These are phyloP conservation scores for Penicillium riverlandense DNA, from an alignment of 495 filamentous ascomycete genomes.

Conservation along the genomic window DNA sequence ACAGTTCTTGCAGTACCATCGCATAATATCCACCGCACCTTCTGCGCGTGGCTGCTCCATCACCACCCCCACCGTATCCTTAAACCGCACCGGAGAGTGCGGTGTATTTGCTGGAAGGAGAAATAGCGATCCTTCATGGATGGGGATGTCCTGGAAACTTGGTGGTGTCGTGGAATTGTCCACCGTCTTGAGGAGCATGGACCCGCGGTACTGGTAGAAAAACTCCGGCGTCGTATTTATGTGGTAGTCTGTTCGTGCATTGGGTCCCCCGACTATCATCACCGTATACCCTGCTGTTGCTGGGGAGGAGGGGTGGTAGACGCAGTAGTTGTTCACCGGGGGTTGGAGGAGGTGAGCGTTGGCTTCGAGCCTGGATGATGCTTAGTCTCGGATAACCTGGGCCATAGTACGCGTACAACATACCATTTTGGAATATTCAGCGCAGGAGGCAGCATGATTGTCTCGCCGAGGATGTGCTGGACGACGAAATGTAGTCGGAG, in stretches of 20 bases:
- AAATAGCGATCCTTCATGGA: conserved; percentile 92
- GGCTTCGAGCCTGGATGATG: conserved; percentile 66
- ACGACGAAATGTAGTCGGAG: background rate
- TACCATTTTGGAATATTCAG: conserved; percentile 87
- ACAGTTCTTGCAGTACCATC: conserved; percentile 75
- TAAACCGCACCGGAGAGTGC: conserved; percentile 69
- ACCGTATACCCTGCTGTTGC: conserved; percentile 40
- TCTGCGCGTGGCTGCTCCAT: conserved; percentile 78
- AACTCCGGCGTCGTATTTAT: conserved; percentile 95
- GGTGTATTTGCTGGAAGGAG: conserved; percentile 86
- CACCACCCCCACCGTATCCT: conserved; percentile 72
- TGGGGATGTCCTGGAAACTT: conserved; percentile 73
- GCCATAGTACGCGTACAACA: background rate
- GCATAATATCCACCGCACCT: conserved; percentile 65
- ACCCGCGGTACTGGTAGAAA: conserved; percentile 93
- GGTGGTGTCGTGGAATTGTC: conserved; percentile 46
- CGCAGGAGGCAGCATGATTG: conserved; percentile 33
- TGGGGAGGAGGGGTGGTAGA: conserved; percentile 60
- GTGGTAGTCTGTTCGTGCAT: conserved; percentile 95
- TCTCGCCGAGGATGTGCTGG: background rate
- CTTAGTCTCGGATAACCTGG: background rate
- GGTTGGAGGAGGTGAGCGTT: conserved; percentile 92
- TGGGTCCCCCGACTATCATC: conserved; percentile 91
- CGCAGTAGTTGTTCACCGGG: conserved; percentile 94
- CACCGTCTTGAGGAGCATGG: conserved; percentile 91